phyloP scores from a whole-genome alignment of 1,284 basidiomycete genomes.

The Tremellales sp. region DNA sequence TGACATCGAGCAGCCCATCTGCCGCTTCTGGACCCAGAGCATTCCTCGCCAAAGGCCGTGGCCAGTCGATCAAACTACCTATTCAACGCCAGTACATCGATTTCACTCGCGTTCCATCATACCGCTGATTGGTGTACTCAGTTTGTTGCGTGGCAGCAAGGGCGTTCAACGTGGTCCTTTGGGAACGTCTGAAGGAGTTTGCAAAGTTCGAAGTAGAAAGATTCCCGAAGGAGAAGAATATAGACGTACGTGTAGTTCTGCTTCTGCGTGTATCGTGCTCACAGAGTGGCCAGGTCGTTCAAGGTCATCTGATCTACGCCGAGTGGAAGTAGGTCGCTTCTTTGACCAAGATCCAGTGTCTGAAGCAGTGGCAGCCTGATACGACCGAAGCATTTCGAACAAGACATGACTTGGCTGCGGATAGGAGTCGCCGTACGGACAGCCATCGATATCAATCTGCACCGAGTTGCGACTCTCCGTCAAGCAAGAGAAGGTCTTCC shows the following conservation, averaged over 20 bases:
- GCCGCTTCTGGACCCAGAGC: slow-evolving; percentile 25
- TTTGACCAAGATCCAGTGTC: not conserved
- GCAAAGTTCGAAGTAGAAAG: slow-evolving; percentile 33
- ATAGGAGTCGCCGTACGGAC: slow-evolving; percentile 28
- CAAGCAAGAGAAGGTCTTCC: slow-evolving; percentile 26
- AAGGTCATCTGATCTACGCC: slow-evolving; percentile 34
- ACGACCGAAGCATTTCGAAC: slow-evolving; percentile 30
- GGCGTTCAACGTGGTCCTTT: slow-evolving; percentile 27
- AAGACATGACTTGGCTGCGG: slow-evolving; percentile 35
- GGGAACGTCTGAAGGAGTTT: slow-evolving; percentile 33
- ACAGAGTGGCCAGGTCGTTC: slow-evolving; percentile 10
- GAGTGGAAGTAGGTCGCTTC: slow-evolving; percentile 29
- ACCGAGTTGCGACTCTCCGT: slow-evolving; percentile 26
- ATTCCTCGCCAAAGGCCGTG: slow-evolving; percentile 21
- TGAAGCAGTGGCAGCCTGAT: slow-evolving; percentile 20
- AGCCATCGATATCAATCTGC: slow-evolving; percentile 36
- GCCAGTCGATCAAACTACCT: slow-evolving; percentile 35
- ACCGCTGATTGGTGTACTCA: slow-evolving; percentile 8
- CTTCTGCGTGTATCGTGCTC: too few species aligned
- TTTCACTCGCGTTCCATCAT: slow-evolving; percentile 2
- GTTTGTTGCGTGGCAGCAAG: slow-evolving; percentile 35
- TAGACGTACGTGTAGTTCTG: slow-evolving; percentile 28
- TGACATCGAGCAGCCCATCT: too few species aligned
- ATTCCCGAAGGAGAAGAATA: slow-evolving; percentile 33
- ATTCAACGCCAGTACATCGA: slow-evolving; percentile 38